Evolutionary conservation across 176 grass and related monocot species (phyloP), one percentile per base, ranked within the genome.

Genomic region (Elaeis guineensis): DNA sequence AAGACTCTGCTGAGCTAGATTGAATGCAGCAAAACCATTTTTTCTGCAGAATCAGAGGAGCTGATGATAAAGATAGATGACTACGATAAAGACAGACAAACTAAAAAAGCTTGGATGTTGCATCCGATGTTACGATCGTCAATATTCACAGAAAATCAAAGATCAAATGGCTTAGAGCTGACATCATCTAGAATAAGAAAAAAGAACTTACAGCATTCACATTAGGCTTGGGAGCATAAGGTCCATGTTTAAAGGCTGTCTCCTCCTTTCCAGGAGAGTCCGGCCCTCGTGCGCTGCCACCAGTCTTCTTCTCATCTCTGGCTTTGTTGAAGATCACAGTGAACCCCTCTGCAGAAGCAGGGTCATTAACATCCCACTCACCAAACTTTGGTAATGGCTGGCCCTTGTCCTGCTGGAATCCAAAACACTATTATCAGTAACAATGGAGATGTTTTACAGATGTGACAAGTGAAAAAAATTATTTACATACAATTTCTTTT

Each of bases 1-100:
- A 66, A 4, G 50, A n/a, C 5, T 66, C 24, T 12, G 50, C 12
- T 17, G 51, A n/a, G 12, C 35, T 11, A 19, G 49, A 3, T 26
- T 65, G 49, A 23, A 66, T 66, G 58, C 70, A 73, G 26, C 70
- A 73, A 62, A 73, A 63, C 70, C 70, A 73, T 73, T 73, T 73
- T 57, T 39, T 73, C 70, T 63, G 39, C 32, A 53, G 32, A 44
- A 44, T 44, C 9, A 12, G 8, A 8, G 9, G 9, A 44, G 9
- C 9, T 11, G 35, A 44, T 44, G 35, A 44, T 12, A 44, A 44
- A 12, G 3, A 44, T 5, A 12, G 7, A 44, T 11, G 35, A 12
- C 35, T 44, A 44, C 0, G 2, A 44, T 44, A 12, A 44, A 44
- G 35, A 12, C 7, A 71, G 16, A 21, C 17, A 21, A n/a, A 52